Evolutionary conservation across 78 protist species (phyloP).

Genomic region (Dictyostelium purpureum): DNA sequence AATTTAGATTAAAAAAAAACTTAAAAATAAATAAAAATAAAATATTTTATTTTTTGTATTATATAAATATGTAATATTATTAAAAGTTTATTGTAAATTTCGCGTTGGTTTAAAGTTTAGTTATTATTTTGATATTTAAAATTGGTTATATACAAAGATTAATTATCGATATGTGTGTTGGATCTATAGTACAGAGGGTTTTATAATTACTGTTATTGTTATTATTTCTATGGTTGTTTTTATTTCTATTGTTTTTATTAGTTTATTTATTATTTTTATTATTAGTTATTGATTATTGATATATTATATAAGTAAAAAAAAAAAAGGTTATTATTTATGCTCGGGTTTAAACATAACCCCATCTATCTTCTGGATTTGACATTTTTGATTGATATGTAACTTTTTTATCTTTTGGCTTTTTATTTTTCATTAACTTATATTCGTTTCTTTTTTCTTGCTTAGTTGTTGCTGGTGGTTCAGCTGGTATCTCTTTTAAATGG

Average conservation of each 20-base stretch:
- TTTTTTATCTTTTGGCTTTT: constrained; percentile 60
- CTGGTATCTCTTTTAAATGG: background rate
- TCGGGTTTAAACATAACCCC: background rate
- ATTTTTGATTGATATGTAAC: constrained; percentile 26
- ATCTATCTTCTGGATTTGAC: constrained; percentile 10
- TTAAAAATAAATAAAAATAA: too few species aligned
- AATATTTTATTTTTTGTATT: too few species aligned
- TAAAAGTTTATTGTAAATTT: too few species aligned
- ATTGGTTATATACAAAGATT: too few species aligned
- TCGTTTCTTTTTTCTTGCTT: constrained; percentile 24
- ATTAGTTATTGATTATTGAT: background rate
- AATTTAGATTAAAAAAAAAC: too few species aligned
- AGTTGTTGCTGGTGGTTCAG: background rate
- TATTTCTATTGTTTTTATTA: background rate
- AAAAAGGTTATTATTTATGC: background rate
- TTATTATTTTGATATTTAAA: too few species aligned
- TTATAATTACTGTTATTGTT: too few species aligned
- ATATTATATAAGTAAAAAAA: too few species aligned
- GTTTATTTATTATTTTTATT: too few species aligned
- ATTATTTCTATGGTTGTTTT: background rate
- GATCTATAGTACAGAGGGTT: background rate
- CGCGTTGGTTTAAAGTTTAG: too few species aligned
- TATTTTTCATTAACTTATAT: constrained; percentile 40
- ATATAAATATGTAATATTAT: too few species aligned
- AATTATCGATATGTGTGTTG: too few species aligned